These are phyloP conservation scores for Eremothecium coryli DNA, from an alignment of 1,139 yeast genomes.

Conservation along the genomic window DNA sequence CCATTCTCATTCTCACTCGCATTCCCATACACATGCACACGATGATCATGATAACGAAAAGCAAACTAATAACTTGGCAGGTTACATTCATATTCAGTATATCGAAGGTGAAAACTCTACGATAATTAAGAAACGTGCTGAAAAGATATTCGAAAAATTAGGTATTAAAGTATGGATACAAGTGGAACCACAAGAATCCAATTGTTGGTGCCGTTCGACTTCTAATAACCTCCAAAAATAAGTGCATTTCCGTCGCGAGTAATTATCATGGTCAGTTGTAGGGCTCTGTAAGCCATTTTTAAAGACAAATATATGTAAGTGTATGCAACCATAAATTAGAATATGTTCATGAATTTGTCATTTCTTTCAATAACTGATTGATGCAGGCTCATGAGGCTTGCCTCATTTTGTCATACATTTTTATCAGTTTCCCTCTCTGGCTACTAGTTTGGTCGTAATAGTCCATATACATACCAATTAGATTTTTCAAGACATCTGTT, in stretches of 20 bases:
- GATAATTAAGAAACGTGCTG: slow-evolving; percentile 54
- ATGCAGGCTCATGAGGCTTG: too few relatives aligned
- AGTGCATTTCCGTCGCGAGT: background rate
- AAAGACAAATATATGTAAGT: slow-evolving; percentile 38
- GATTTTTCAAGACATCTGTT: slow-evolving; percentile 46
- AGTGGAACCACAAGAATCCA: slow-evolving; percentile 48
- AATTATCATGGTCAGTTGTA: slow-evolving; percentile 30
- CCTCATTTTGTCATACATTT: slow-evolving; percentile 25
- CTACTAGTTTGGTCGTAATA: slow-evolving; percentile 39
- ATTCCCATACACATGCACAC: slow-evolving; percentile 10
- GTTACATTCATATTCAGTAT: slow-evolving; percentile 62
- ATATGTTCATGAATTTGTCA: too few relatives aligned
- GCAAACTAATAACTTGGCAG: slow-evolving; percentile 32
- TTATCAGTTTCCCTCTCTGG: slow-evolving; percentile 22
- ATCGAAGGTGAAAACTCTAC: slow-evolving; percentile 58
- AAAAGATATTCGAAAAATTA: slow-evolving; percentile 34
- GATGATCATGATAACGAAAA: slow-evolving; percentile 10
- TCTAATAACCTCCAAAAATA: slow-evolving; percentile 8
- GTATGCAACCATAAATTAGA: background rate
- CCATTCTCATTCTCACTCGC: slow-evolving; percentile 10
- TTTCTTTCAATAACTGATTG: too few relatives aligned
- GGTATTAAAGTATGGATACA: slow-evolving; percentile 50
- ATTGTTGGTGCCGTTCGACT: slow-evolving; percentile 46
- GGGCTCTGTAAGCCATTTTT: slow-evolving; percentile 49
- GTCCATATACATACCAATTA: slow-evolving; percentile 52